Evolutionary conservation across 768 basidiomycete species (phyloP), one percentile per base, ranked within the genome.

Genomic region (Pholiota conissans): DNA sequence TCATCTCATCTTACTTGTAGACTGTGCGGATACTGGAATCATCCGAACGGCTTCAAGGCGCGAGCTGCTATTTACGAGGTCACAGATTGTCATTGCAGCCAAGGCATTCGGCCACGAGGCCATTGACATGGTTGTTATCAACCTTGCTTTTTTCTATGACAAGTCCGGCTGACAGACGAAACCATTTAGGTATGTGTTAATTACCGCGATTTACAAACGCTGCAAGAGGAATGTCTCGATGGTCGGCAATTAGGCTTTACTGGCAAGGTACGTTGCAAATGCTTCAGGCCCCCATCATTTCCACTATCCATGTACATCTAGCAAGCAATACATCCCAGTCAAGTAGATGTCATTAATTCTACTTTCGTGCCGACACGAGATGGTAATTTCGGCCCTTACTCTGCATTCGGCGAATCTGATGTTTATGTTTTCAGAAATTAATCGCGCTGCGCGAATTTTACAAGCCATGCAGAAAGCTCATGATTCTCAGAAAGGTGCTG

Each of bases 281-380:
- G 10, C 13, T 50, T 37, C 13, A 40, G 34, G 8, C 45, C 11
- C 29, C n/a, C 24, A 46, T 47, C 26, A 54, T 11, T 29, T 34
- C 42, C 28, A 39, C 34, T 42, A 58, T 47, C 18, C 16, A 30
- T 13, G 16, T 4, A 22, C 24, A 20, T 50, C 29, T 29, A 94
- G 92, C 95, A 98, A 94, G 93, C 90, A 2, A 95, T 98, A 37
- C 95, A 98, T 70, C 95, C 95, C 0, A 74, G 76, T 24, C 95
- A 98, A 71, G 83, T 96, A 3, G 80, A 82, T 30, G 77, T 81
- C 6, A 91, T 95, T 24, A 90, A 95, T 58, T 73, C 80, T 5
- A 86, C 88, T 0, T 98, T 90, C 69, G 83, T 91, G 0, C 95
- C 95, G 0, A 85, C 85, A 0, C 69, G 76, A 16, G 72, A 84